Percentiles rank a stretch among this genome's conserved stretches.
Conservation (phyloP, 2,329 filamentous ascomycete species). For the Fusarium fujikuroi region DNA sequence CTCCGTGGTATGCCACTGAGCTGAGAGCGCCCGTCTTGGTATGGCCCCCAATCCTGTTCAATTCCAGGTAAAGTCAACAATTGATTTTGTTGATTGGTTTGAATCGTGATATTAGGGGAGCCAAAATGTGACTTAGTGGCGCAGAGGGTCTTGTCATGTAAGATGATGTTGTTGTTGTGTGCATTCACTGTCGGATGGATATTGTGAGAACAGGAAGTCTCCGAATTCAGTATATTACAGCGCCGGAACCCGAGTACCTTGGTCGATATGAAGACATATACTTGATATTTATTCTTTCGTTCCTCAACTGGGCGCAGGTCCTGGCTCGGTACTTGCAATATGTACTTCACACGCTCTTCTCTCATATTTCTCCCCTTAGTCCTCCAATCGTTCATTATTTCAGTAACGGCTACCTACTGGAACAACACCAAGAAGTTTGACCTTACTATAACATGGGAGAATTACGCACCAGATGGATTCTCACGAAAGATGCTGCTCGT, state of each 20-base stretch:
- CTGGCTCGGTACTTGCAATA: constrained; percentile 1
- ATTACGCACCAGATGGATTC: constrained; percentile 57
- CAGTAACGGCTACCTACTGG: constrained; percentile 11
- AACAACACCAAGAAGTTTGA: constrained; percentile 40
- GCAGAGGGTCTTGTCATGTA: background rate
- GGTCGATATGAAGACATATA: no score
- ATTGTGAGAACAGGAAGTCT: background rate
- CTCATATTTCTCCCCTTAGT: constrained; percentile 13
- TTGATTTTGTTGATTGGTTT: background rate
- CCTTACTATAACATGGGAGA: constrained; percentile 51
- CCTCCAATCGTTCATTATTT: constrained; percentile 2
- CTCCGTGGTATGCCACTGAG: background rate
- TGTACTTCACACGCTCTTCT: constrained; percentile 7
- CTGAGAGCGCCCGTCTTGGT: background rate
- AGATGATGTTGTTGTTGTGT: background rate
- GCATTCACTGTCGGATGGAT: background rate
- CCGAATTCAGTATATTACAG: constrained; percentile 6
- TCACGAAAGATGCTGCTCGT: constrained; percentile 59
- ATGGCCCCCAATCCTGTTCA: background rate
- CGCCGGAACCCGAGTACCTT: background rate
- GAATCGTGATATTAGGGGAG: background rate
- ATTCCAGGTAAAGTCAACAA: background rate
- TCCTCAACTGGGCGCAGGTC: background rate
- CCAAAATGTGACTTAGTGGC: background rate
- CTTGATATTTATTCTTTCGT: background rate